phyloP scores from a whole-genome alignment of 345 rosid species.

The Heritiera littoralis region DNA sequence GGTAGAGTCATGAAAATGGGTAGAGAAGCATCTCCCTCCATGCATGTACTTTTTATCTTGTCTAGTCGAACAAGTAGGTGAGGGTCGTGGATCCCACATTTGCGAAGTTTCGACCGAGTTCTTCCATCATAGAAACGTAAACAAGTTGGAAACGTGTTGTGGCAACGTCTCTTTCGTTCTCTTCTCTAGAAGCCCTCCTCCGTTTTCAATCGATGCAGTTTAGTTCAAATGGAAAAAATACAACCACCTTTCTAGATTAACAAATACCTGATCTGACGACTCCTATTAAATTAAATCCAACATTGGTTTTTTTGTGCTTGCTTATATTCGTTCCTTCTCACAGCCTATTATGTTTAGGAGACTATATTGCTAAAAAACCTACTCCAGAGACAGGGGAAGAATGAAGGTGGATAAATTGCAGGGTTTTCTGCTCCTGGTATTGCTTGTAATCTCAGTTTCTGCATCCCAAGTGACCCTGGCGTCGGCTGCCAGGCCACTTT shows the following conservation, averaged over 20 bases:
- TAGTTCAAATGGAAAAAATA: conserved; percentile 18
- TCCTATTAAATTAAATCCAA: background rate
- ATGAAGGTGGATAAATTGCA: background rate
- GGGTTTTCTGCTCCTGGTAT: background rate
- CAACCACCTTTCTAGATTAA: conserved; percentile 30
- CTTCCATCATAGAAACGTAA: conserved; percentile 19
- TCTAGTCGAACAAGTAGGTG: background rate
- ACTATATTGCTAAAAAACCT: background rate
- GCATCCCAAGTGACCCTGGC: background rate
- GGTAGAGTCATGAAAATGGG: too few species aligned
- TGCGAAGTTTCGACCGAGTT: background rate
- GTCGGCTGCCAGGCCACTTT: conserved; percentile 14
- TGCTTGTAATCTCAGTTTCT: conserved; percentile 18
- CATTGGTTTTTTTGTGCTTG: background rate
- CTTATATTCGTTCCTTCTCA: background rate
- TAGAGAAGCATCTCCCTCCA: too few species aligned
- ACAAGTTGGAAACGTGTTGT: conserved; percentile 30
- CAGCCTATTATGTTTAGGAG: background rate
- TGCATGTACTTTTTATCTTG: background rate
- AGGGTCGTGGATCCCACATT: background rate
- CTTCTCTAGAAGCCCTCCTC: conserved; percentile 26
- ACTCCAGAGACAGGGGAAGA: background rate
- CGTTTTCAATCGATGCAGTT: background rate
- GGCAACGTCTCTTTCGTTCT: background rate
- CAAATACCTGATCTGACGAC: conserved; percentile 5